Evolutionary conservation across 164 flowering plant genomes (phyloP).

Genomic region (Dillenia turbinata): DNA sequence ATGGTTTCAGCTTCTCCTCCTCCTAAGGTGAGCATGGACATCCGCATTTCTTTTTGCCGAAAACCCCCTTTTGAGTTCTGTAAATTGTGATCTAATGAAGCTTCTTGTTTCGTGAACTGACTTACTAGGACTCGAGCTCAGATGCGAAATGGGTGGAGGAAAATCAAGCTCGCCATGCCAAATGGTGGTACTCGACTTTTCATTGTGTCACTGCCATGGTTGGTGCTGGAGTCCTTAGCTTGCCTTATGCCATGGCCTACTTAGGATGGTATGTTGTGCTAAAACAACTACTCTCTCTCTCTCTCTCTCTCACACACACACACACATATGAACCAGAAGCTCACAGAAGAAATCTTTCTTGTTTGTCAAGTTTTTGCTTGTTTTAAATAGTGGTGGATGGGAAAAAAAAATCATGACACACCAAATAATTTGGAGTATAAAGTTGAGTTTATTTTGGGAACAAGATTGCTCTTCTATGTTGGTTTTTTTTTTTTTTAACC

Average conservation of each 20-base stretch:
- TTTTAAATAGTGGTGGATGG: too few relatives aligned
- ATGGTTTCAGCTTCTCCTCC: slow-evolving; percentile 50
- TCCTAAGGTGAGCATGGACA: slow-evolving; percentile 24
- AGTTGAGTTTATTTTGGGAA: too few relatives aligned
- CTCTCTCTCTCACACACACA: not conserved
- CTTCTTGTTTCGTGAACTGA: not conserved
- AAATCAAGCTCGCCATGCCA: slow-evolving; percentile 55
- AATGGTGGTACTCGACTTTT: slow-evolving; percentile 93
- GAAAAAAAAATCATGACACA: too few relatives aligned
- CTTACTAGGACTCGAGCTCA: slow-evolving; percentile 38
- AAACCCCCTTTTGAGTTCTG: not conserved
- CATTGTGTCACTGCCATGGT: slow-evolving; percentile 95
- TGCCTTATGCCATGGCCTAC: slow-evolving; percentile 90
- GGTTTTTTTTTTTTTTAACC: not conserved
- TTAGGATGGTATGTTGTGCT: slow-evolving; percentile 59
- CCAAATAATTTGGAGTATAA: too few relatives aligned
- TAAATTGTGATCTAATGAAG: not conserved
- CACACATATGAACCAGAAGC: too few relatives aligned
- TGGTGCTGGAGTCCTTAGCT: slow-evolving; percentile 93
- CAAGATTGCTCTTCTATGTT: too few relatives aligned
- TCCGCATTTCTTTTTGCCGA: not conserved
- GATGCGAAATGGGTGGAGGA: slow-evolving; percentile 36
- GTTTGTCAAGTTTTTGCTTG: too few relatives aligned
- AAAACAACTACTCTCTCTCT: not conserved
- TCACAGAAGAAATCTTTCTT: too few relatives aligned